Percentiles rank a stretch among this genome's conserved stretches.
phyloP scores from a whole-genome alignment of 2,329 filamentous ascomycete species.

The Tolypocladium sp. region DNA sequence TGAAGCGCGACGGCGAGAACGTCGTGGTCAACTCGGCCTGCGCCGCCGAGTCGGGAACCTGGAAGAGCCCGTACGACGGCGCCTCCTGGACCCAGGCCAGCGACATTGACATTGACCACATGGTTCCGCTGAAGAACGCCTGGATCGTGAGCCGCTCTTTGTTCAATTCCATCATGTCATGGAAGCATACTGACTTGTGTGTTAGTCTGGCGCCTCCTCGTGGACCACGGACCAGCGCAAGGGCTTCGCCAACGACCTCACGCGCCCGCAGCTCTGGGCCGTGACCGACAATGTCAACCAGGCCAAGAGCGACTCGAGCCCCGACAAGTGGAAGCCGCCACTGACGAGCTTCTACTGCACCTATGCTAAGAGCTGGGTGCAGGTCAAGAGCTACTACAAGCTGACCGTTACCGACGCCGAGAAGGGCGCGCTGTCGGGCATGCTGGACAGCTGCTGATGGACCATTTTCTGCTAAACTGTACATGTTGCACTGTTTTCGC shows the following conservation, averaged over 20 bases:
- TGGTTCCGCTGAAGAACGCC: conserved; percentile 73
- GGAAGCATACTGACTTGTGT: not conserved
- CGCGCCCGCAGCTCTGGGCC: conserved; percentile 66
- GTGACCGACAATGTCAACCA: conserved; percentile 72
- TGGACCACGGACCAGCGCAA: conserved; percentile 64
- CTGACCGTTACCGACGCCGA: conserved; percentile 64
- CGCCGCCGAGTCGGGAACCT: conserved; percentile 54
- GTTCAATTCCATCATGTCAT: not conserved
- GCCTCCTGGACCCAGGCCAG: conserved; percentile 57
- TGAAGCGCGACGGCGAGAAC: conserved; percentile 61
- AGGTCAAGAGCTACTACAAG: conserved; percentile 65
- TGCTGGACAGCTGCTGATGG: conserved; percentile 21
- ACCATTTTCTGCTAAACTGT: not conserved
- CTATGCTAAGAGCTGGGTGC: conserved; percentile 68
- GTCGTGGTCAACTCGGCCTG: conserved; percentile 54
- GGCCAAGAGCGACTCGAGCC: conserved; percentile 62
- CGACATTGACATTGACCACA: conserved; percentile 75
- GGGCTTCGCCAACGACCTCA: conserved; percentile 69
- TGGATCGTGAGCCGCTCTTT: conserved; percentile 51
- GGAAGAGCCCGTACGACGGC: conserved; percentile 68
- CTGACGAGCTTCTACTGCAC: conserved; percentile 64
- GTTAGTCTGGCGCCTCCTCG: conserved; percentile 56
- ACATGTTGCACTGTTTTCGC: not conserved
- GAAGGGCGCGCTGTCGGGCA: conserved; percentile 53
- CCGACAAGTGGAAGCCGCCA: conserved; percentile 69